These are phyloP conservation scores for Cytidiella melzeri DNA, from an alignment of 768 basidiomycete species.

Conservation along the genomic window DNA sequence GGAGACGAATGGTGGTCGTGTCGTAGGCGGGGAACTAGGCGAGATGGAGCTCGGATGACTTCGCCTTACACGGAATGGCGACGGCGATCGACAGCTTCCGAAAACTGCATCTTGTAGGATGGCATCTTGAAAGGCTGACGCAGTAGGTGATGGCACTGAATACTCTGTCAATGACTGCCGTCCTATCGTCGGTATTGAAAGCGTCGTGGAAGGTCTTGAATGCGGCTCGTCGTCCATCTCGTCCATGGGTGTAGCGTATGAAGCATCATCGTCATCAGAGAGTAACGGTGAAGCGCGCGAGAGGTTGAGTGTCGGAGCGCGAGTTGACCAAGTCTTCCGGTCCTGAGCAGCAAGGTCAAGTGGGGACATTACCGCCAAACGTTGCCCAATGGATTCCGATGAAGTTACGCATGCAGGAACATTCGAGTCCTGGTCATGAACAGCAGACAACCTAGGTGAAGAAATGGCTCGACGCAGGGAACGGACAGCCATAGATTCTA, in stretches of 20 bases:
- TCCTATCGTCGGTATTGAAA: conserved; percentile 40
- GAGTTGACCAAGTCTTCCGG: conserved; percentile 5
- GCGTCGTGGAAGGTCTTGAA: conserved; percentile 41
- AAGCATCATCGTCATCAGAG: conserved; percentile 34
- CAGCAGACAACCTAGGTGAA: conserved; percentile 17
- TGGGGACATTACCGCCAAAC: conserved; percentile 5
- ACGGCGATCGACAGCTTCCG: conserved; percentile 21
- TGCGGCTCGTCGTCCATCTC: conserved; percentile 21
- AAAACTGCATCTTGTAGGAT: conserved; percentile 29
- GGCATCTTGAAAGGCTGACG: conserved; percentile 69
- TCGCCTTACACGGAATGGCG: conserved; percentile 11
- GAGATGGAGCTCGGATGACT: conserved; percentile 6
- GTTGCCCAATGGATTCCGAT: conserved; percentile 1
- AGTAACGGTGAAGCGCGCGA: conserved; percentile 15
- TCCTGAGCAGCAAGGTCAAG: neutral
- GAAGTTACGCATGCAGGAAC: neutral
- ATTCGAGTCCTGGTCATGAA: conserved; percentile 4
- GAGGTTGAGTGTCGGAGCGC: conserved; percentile 12
- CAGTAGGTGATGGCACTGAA: conserved; percentile 67
- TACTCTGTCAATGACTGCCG: conserved; percentile 61
- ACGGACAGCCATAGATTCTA: conserved; percentile 6
- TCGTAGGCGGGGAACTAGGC: conserved; percentile 20
- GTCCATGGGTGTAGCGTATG: conserved; percentile 23
- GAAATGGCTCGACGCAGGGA: conserved; percentile 20
- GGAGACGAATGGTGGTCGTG: conserved; percentile 13